Base-by-base conservation (phyloP, 2,329 filamentous ascomycete species). In the Geoglossum cookeanum region DNA sequence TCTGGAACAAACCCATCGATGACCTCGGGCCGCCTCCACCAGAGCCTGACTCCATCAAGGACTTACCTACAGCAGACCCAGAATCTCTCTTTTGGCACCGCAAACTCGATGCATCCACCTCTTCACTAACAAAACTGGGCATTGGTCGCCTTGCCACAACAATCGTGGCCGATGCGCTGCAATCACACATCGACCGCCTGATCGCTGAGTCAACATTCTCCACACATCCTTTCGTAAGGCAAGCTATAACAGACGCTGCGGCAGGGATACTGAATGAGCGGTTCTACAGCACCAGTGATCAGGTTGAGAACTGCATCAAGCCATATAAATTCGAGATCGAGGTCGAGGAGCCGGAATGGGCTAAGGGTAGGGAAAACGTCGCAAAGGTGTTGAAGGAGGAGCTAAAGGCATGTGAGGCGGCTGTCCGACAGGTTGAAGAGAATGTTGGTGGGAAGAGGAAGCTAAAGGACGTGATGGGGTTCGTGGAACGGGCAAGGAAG, bases 271-370 rank as follows among this genome's bases (percentile, higher is more conserved):
- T 98, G 11, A 92, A 92, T 62, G 92, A 98, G 65, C 78, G 91
- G 13, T 95, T 94, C 61, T 97, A 96, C 71, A 92, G 91, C 70
- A 98, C 94, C 0, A 92, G 87, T 61, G 94, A 98, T 65, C 92
- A 97, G 70, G 87, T 98, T 0, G 92, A 98, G 69, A 97, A 97
- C 67, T 98, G 91, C 67, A 94, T 98, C 71, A 98, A 98, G 70
- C 92, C 94, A 0, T 98, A 91, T 75, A 98, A 98, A 68, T 97
- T 91, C 63, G 89, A 96, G 61, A 94, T 98, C 59, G 92, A 98
- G 64, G 83, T 98, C 49, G 88, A 95, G 65, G 86, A 90, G 44
- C 76, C 81, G 6, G 94, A 98, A 68, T 98, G 92, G 92, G 69
- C 76, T 3, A 81, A 85, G 60, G 90, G 89, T 0, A 78, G 91